Evolutionary conservation across 2,329 filamentous ascomycete genomes (phyloP).

Genomic region (Thielaviopsis musarum): DNA sequence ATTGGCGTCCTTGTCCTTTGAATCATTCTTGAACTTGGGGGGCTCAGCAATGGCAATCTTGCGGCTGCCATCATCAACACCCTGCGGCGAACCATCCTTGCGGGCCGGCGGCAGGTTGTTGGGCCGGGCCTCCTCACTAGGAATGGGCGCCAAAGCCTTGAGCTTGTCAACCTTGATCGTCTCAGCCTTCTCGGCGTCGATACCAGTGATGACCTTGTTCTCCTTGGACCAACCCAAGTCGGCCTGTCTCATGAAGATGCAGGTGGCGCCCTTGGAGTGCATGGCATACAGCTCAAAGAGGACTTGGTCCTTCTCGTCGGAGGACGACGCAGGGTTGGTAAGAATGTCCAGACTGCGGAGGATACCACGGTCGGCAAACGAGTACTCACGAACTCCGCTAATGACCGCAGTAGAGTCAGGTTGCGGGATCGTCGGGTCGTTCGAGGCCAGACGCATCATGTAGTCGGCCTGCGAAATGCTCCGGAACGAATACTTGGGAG

Average conservation of each 20-base stretch:
- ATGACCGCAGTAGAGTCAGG: slow-evolving; percentile 94
- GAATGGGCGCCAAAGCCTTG: slow-evolving; percentile 31
- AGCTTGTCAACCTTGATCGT: slow-evolving; percentile 61
- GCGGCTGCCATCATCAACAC: not conserved
- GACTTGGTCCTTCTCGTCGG: slow-evolving; percentile 48
- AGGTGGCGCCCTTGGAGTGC: slow-evolving; percentile 95
- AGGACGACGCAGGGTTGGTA: slow-evolving; percentile 46
- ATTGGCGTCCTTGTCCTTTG: slow-evolving; percentile 6
- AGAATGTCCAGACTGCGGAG: slow-evolving; percentile 85
- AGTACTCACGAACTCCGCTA: slow-evolving; percentile 91
- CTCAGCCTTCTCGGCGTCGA: slow-evolving; percentile 60
- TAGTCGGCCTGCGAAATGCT: slow-evolving; percentile 77
- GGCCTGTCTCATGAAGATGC: slow-evolving; percentile 66
- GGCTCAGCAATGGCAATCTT: slow-evolving; percentile 14
- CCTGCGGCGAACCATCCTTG: slow-evolving; percentile 22
- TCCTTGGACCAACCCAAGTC: slow-evolving; percentile 87
- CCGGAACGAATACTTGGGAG: slow-evolving; percentile 76
- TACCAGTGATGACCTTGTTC: slow-evolving; percentile 66
- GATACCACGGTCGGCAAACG: slow-evolving; percentile 69
- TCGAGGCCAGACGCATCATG: slow-evolving; percentile 58
- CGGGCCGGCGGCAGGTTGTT: slow-evolving; percentile 19
- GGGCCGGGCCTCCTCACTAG: slow-evolving; percentile 25
- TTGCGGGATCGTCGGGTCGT: slow-evolving; percentile 57
- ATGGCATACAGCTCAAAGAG: slow-evolving; percentile 93
- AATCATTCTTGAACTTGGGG: slow-evolving; percentile 25